Percentiles rank a stretch among this genome's conserved stretches.
phyloP scores from a whole-genome alignment of 2,329 filamentous ascomycete genomes.

The Colletotrichum filicis region DNA sequence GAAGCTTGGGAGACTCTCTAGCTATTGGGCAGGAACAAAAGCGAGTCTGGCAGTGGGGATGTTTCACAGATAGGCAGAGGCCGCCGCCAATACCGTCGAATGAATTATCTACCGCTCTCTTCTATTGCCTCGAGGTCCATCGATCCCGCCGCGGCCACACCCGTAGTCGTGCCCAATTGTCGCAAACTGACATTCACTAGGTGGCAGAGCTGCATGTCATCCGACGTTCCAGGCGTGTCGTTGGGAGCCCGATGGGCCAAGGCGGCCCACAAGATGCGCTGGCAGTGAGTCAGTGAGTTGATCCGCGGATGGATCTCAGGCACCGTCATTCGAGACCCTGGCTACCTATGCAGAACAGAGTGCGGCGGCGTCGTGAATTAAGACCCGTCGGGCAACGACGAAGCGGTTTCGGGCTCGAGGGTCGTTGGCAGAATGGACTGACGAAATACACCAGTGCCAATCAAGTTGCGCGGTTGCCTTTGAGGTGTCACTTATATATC shows the following conservation, averaged over 20 bases:
- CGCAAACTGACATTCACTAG: neutral
- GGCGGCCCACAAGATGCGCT: conserved; percentile 30
- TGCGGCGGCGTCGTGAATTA: neutral
- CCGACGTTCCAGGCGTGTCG: conserved; percentile 14
- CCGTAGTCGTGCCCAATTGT: conserved; percentile 18
- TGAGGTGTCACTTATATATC: conserved; percentile 30
- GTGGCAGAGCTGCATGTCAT: conserved; percentile 29
- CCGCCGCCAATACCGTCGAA: conserved; percentile 15
- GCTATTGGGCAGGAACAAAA: conserved; percentile 7
- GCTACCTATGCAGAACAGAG: conserved; percentile 8
- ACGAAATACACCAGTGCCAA: conserved; percentile 8
- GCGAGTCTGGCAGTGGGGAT: neutral
- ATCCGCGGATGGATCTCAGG: conserved; percentile 30
- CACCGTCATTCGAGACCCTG: conserved; percentile 16
- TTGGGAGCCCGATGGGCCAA: conserved; percentile 17
- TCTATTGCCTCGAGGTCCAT: conserved; percentile 1
- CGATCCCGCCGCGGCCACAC: conserved; percentile 15
- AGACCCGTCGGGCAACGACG: conserved; percentile 11
- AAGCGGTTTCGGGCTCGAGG: conserved; percentile 9
- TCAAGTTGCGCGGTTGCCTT: conserved; percentile 19
- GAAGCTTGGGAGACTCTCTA: neutral
- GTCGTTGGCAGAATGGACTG: neutral
- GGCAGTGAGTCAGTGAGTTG: conserved; percentile 33
- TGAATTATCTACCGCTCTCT: conserved; percentile 1
- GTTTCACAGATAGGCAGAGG: conserved; percentile 6